These are phyloP conservation scores for Calonectria honghensis DNA, from an alignment of 2,329 filamentous ascomycete species.

Conservation along the genomic window DNA sequence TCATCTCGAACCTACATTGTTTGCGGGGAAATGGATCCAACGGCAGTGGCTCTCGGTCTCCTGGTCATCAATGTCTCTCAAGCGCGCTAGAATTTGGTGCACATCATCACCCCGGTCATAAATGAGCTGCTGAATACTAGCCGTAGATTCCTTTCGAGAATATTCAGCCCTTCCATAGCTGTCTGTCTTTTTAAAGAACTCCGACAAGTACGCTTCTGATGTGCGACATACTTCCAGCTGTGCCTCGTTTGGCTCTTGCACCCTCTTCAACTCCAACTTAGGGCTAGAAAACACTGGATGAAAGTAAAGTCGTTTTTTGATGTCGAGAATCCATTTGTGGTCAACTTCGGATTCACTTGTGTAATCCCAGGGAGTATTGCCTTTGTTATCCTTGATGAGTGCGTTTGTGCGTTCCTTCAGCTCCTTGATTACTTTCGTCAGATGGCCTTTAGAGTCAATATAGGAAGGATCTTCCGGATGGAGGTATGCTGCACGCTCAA, in stretches of 20 bases:
- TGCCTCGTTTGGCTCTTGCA: neutral
- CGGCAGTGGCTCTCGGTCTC: constrained; percentile 12
- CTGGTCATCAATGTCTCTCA: constrained; percentile 3
- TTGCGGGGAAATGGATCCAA: constrained; percentile 3
- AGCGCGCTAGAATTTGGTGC: neutral
- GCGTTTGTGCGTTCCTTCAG: neutral
- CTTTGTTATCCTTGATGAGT: neutral
- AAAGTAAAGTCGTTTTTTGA: constrained; percentile 13
- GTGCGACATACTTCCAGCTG: neutral
- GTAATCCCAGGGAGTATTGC: neutral
- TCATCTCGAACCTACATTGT: neutral
- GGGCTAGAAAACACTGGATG: neutral
- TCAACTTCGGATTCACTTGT: neutral
- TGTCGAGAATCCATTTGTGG: constrained; percentile 12
- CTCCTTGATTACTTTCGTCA: neutral
- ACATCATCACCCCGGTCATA: neutral
- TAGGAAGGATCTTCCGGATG: neutral
- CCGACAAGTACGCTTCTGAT: neutral
- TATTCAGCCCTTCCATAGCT: neutral
- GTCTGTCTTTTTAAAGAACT: constrained; percentile 4
- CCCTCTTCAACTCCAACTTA: neutral
- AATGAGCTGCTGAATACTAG: constrained; percentile 4
- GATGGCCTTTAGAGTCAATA: neutral
- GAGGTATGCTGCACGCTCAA: neutral
- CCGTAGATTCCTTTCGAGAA: constrained; percentile 5